Percentiles rank a stretch among this genome's conserved stretches.
phyloP scores from a whole-genome alignment of 768 basidiomycete species.

The Rubroboletus pulcherrimus region DNA sequence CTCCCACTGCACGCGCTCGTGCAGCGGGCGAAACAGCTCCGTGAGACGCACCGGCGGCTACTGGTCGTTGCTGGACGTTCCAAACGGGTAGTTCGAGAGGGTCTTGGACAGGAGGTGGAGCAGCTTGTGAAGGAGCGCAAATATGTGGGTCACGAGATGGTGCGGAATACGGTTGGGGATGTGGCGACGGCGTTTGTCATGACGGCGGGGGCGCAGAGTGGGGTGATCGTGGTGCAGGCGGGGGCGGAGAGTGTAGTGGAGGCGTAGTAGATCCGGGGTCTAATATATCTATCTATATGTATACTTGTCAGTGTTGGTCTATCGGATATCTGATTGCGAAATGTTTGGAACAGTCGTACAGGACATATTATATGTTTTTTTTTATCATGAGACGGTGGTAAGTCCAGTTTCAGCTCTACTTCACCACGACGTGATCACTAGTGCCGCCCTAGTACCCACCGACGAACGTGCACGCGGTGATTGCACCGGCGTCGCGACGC shows the following conservation, averaged over 20 bases:
- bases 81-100: conserved; percentile 59
- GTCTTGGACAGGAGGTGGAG: conserved; percentile 56
- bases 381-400: background rate
- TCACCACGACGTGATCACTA: background rate
- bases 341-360: too few relatives aligned
- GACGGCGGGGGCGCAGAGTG: conserved; percentile 51
- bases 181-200: conserved; percentile 74
- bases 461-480: conserved; percentile 2
- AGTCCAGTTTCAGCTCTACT: background rate
- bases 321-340: background rate
- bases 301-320: background rate
- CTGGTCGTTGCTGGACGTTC: conserved; percentile 76
- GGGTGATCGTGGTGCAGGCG: conserved; percentile 69
- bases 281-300: background rate
- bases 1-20: conserved; percentile 56
- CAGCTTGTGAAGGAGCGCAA: conserved; percentile 37
- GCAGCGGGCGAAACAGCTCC: conserved; percentile 35
- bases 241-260: conserved; percentile 25
- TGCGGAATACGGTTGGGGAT: conserved; percentile 83
- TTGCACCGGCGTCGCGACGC: background rate
- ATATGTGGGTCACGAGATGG: conserved; percentile 22
- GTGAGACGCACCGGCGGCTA: conserved; percentile 36
- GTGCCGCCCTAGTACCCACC: too few relatives aligned
- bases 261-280: background rate
- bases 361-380: background rate